Conservation (phyloP, 2,329 filamentous ascomycete species). For the Diaporthe ilicicola region DNA sequence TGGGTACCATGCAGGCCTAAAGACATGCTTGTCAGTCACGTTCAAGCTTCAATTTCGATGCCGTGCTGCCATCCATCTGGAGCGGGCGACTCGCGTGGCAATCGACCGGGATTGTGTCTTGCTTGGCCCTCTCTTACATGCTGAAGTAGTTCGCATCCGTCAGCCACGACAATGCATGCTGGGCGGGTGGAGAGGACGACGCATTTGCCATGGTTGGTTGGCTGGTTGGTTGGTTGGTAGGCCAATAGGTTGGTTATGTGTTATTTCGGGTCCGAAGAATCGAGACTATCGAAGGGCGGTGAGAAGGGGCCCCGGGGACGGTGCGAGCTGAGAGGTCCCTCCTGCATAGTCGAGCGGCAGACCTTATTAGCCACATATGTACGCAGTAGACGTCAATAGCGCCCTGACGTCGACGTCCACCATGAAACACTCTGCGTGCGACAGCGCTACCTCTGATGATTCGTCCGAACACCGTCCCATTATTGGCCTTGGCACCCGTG, state of each 20-base stretch:
- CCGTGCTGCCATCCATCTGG: background rate
- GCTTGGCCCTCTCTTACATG: constrained; percentile 28
- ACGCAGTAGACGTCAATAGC: background rate
- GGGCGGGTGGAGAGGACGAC: background rate
- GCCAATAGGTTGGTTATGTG: too few relatives aligned
- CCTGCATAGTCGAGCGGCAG: too few relatives aligned
- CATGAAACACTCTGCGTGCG: constrained; percentile 9
- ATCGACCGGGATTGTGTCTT: constrained; percentile 3
- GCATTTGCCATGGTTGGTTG: constrained; percentile 19
- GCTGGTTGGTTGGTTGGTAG: too few relatives aligned
- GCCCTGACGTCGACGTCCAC: background rate
- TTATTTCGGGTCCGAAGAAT: background rate
- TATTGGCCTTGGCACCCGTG: constrained; percentile 12
- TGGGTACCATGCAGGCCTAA: constrained; percentile 12
- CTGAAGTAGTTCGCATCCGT: constrained; percentile 32
- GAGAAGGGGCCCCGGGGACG: background rate
- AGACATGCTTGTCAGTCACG: background rate
- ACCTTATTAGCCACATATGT: too few relatives aligned
- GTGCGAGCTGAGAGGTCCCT: background rate
- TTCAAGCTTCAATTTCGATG: too few relatives aligned
- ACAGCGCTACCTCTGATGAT: constrained; percentile 7
- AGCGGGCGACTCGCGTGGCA: constrained; percentile 6
- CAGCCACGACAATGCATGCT: constrained; percentile 29
- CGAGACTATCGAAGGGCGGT: constrained; percentile 4
- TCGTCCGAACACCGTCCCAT: constrained; percentile 15